Evolutionary conservation across 345 rosid genomes (phyloP).

Genomic region (Carallia pectinifolia): DNA sequence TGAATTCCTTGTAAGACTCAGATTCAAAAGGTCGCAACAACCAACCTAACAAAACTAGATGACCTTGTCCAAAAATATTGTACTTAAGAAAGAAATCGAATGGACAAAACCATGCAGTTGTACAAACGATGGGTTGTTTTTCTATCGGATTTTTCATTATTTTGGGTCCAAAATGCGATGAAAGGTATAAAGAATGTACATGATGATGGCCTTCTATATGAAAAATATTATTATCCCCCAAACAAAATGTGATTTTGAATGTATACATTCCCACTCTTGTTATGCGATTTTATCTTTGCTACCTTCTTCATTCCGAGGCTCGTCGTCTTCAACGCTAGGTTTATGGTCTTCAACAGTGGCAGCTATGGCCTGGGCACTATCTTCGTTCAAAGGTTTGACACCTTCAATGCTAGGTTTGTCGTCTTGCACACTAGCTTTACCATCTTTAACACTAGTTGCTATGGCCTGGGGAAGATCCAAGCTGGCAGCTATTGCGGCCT

Average conservation of each 20-base stretch:
- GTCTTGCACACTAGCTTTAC: neutral
- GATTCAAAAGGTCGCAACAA: too few species aligned
- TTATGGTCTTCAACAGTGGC: too few species aligned
- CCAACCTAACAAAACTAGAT: too few species aligned
- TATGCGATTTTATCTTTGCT: constrained; percentile 25
- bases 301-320: constrained; percentile 34
- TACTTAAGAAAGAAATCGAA: neutral
- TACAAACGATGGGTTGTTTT: neutral
- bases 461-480: constrained; percentile 55
- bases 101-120: neutral
- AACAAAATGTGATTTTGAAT: constrained; percentile 3
- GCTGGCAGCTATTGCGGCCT: constrained; percentile 91
- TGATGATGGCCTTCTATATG: constrained; percentile 21
- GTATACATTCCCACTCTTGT: constrained; percentile 10
- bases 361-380: neutral
- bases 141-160: constrained; percentile 10
- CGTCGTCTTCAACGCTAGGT: constrained; percentile 8
- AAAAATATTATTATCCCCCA: constrained; percentile 18
- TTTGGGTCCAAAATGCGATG: neutral
- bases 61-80: neutral
- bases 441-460: constrained; percentile 25
- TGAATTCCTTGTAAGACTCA: too few species aligned
- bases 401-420: neutral
- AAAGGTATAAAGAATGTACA: constrained; percentile 18
- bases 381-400: constrained; percentile 24